Evolutionary conservation across 495 filamentous ascomycete genomes (phyloP), one percentile per base, ranked within the genome.

Genomic region (Tricharina praecox): DNA sequence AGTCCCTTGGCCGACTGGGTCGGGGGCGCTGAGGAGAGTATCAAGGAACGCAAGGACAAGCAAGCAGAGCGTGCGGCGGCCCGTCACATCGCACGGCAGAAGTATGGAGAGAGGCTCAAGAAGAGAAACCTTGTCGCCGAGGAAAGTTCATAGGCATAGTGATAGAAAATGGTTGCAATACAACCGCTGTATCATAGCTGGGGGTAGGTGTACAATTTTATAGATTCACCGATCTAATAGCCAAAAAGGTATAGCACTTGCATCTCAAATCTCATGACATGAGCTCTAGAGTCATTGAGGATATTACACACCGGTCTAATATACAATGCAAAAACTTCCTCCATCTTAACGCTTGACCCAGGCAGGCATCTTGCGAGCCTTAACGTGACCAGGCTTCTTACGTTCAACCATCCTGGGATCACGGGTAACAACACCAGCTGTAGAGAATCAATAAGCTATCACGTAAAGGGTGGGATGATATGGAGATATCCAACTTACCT

Each of bases 311-410:
- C 13, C 20, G 40, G 26, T 23, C 24, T 15, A 26, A 18, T 15
- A 43, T 26, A 43, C 26, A 43, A 26, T 26, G 26, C 40, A 43
- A 11, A 26, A 26, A 4, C 13, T 24, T 25, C 26, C 24, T 18
- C 26, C 40, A 32, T 28, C 23, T 52, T 52, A 59, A 48, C 56
- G 56, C 76, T 95, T 95, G 69, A 96, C 88, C 90, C 90, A 99
- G 53, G 92, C 72, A 47, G 87, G 92, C 79, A 84, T 90, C 74
- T 99, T 99, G 66, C 90, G 80, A 34, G 90, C 88, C 71, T 96
- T 96, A 64, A 93, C 63, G 53, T 82, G 79, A 54, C 90, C 90
- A 20, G 85, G 75, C 76, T 99, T 99, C 80, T 99, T 99, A 58
- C 90, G 85, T 68, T 99, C 90, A 50, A 96, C 92, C 45, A 70